Evolutionary conservation across 2,329 filamentous ascomycete species (phyloP).

Genomic region (Neofusicoccum umdonicola): DNA sequence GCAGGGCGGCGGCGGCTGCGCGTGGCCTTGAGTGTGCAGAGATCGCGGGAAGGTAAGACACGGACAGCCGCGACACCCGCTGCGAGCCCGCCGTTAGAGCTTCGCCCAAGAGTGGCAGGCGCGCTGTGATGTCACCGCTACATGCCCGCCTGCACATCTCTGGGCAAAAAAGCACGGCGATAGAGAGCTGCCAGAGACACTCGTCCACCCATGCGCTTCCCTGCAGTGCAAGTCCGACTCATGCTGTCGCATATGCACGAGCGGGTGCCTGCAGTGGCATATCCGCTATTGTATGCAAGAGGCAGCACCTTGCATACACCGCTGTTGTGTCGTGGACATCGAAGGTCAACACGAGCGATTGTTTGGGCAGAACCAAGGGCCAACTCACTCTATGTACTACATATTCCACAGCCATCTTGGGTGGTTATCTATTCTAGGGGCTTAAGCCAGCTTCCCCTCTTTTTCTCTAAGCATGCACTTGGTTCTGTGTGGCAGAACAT

Average conservation of each 20-base stretch:
- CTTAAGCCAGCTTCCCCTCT: background rate
- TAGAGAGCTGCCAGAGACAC: background rate
- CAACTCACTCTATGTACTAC: background rate
- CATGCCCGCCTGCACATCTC: background rate
- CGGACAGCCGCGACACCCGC: background rate
- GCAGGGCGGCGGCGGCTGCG: background rate
- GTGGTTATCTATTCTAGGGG: background rate
- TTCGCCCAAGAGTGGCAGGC: background rate
- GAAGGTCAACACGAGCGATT: background rate
- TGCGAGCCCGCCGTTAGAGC: background rate
- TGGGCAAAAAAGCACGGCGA: background rate
- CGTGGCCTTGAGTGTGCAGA: background rate
- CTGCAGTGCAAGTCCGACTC: background rate
- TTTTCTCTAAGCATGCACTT: too few species aligned
- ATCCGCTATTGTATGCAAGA: background rate
- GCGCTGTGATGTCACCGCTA: background rate
- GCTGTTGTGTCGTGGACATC: background rate
- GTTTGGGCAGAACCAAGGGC: background rate
- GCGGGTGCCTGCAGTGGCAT: background rate
- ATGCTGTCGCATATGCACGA: background rate
- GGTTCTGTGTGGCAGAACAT: too few species aligned
- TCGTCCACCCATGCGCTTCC: too few species aligned
- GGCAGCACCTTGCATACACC: background rate
- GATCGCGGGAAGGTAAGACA: conserved; percentile 7
- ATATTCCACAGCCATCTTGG: too few species aligned